Conservation (phyloP, 495 filamentous ascomycete species). For the Talaromyces stipitatus region DNA sequence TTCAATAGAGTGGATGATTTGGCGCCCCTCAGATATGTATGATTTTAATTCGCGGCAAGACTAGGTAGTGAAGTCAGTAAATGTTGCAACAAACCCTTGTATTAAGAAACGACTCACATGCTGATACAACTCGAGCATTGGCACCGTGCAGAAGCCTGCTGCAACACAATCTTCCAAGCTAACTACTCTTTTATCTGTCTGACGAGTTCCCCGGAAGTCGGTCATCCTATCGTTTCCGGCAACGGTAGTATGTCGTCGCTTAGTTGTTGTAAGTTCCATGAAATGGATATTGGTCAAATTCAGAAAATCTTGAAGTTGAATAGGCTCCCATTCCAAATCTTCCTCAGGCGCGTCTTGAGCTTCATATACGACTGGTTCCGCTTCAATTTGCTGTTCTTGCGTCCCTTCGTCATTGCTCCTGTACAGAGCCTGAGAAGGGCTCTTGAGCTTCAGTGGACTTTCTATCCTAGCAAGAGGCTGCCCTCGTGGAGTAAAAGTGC, state of each 20-base stretch:
- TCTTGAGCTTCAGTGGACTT: constrained; percentile 10
- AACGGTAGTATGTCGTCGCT: constrained; percentile 75
- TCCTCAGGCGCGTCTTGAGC: constrained; percentile 11
- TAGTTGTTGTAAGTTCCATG: constrained; percentile 91
- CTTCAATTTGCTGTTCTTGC: constrained; percentile 12
- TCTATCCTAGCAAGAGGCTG: neutral
- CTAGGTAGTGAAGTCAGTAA: constrained; percentile 32
- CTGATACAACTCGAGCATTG: constrained; percentile 89
- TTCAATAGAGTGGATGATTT: constrained; percentile 83
- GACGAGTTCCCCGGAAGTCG: constrained; percentile 29
- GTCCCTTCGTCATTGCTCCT: neutral
- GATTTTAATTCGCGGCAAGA: constrained; percentile 91
- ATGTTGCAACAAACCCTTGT: neutral
- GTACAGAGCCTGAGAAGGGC: constrained; percentile 13
- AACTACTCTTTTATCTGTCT: constrained; percentile 10
- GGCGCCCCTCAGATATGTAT: constrained; percentile 85
- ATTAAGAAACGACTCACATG: constrained; percentile 51
- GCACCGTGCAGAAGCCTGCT: constrained; percentile 83
- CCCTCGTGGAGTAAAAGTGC: constrained; percentile 3
- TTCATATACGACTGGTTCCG: constrained; percentile 15
- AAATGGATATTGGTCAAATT: constrained; percentile 94
- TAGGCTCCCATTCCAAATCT: constrained; percentile 49
- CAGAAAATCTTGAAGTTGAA: constrained; percentile 86
- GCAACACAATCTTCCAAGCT: constrained; percentile 71
- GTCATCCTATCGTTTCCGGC: constrained; percentile 39